phyloP scores from a whole-genome alignment of 2,329 filamentous ascomycete genomes.

The Corinectria fuckeliana region DNA sequence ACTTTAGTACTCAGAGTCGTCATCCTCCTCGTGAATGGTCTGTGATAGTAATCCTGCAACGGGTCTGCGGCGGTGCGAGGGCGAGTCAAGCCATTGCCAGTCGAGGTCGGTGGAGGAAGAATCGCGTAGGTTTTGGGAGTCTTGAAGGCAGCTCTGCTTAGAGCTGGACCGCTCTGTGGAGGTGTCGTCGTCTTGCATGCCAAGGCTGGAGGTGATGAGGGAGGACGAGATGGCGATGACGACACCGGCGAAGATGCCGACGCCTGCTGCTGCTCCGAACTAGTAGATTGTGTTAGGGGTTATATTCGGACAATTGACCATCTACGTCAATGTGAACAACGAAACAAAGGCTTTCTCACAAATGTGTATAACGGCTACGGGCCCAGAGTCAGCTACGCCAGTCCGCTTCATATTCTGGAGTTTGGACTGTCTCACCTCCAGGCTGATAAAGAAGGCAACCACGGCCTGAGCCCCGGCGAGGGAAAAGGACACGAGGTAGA shows the following conservation, averaged over 20 bases:
- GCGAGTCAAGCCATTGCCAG: conserved; percentile 47
- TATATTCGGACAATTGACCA: conserved; percentile 1
- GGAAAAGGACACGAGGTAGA: conserved; percentile 43
- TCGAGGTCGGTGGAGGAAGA: conserved; percentile 46
- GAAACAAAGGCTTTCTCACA: conserved; percentile 40
- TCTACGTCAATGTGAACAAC: conserved; percentile 1
- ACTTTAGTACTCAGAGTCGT: conserved; percentile 55
- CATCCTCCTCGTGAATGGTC: conserved; percentile 76
- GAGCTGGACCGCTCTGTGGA: conserved; percentile 10
- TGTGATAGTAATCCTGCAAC: conserved; percentile 63
- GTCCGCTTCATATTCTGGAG: background rate
- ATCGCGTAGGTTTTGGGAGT: conserved; percentile 25
- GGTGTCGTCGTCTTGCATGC: conserved; percentile 44
- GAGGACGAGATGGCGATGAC: conserved; percentile 63
- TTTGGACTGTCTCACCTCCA: conserved; percentile 43
- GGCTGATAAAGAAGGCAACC: conserved; percentile 38
- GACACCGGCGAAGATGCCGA: conserved; percentile 70
- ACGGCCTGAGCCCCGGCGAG: conserved; percentile 31
- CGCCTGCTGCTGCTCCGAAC: conserved; percentile 69
- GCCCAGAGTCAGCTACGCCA: conserved; percentile 3
- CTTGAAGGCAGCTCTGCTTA: conserved; percentile 22
- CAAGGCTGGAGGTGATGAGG: conserved; percentile 59
- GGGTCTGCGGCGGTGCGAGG: conserved; percentile 48
- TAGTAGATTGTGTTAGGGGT: conserved; percentile 26
- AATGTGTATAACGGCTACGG: conserved; percentile 51